Percentiles rank a stretch among this genome's conserved stretches.
phyloP scores from a whole-genome alignment of 2,329 filamentous ascomycete species.

The Byssothecium circinans region DNA sequence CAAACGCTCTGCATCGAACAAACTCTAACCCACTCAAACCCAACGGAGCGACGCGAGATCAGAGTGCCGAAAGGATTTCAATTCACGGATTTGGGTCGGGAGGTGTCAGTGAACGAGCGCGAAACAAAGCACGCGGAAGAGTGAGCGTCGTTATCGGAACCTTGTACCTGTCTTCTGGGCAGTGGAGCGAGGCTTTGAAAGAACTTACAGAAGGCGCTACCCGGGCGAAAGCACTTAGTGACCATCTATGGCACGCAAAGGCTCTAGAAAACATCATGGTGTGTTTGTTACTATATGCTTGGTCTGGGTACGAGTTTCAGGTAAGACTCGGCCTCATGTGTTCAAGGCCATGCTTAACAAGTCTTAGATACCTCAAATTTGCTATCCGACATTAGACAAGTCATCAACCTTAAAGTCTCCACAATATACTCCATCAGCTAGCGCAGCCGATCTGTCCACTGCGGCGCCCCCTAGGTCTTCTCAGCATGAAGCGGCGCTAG shows the following conservation, averaged over 20 bases:
- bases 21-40: constrained; percentile 28
- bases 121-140: constrained; percentile 78
- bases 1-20: constrained; percentile 47
- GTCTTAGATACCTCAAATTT: constrained; percentile 55
- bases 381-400: constrained; percentile 55
- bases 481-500: constrained; percentile 40
- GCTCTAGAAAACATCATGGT: constrained; percentile 85
- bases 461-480: constrained; percentile 50
- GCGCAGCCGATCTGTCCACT: constrained; percentile 41
- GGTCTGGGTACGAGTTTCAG: constrained; percentile 81
- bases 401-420: constrained; percentile 47
- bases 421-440: constrained; percentile 44
- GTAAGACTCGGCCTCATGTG: constrained; percentile 47
- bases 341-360: constrained; percentile 10
- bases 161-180: constrained; percentile 83
- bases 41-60: constrained; percentile 55
- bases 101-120: constrained; percentile 73
- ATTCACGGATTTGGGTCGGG: constrained; percentile 65
- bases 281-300: constrained; percentile 79
- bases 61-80: constrained; percentile 63
- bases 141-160: constrained; percentile 79
- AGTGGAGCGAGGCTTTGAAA: constrained; percentile 85
- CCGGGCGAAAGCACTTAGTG: constrained; percentile 75
- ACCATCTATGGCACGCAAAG: constrained; percentile 97
- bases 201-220: constrained; percentile 80